A percentile compares a stretch with the other conserved stretches of the same genome.
These are phyloP conservation scores for Sporothrix globosa DNA, from an alignment of 2,329 filamentous ascomycete genomes.

Conservation along the genomic window DNA sequence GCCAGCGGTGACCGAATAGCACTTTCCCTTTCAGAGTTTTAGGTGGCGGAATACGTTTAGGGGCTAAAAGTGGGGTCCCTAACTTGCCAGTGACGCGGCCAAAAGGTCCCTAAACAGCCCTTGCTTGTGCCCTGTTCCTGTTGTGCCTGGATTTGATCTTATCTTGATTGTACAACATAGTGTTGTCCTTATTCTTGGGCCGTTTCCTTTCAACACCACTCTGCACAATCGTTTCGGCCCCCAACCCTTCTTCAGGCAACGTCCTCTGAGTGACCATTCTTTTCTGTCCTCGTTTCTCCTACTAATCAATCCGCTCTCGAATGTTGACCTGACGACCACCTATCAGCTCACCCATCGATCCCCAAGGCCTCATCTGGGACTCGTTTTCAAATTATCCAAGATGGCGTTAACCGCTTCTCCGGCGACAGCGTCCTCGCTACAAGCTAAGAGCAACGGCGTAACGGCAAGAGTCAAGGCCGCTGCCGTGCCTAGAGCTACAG, in stretches of 20 bases:
- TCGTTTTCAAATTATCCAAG: neutral
- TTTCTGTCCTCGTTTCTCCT: neutral
- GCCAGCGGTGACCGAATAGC: slow-evolving; percentile 4
- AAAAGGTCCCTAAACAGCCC: slow-evolving; percentile 5
- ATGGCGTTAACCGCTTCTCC: slow-evolving; percentile 30
- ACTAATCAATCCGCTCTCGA: neutral
- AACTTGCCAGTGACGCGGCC: no score
- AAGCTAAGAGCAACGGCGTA: neutral
- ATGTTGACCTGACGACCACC: neutral
- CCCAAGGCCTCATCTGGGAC: neutral
- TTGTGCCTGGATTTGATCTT: slow-evolving; percentile 33
- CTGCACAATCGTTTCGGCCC: neutral
- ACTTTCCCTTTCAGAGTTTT: slow-evolving; percentile 11
- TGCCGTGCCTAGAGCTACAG: neutral
- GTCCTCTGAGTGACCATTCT: neutral
- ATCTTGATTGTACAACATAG: slow-evolving; percentile 21
- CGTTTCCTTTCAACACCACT: slow-evolving; percentile 7
- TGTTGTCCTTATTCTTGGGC: neutral
- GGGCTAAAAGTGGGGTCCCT: slow-evolving; percentile 21
- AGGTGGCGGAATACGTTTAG: neutral
- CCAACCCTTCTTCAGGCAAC: neutral
- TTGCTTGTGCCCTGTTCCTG: slow-evolving; percentile 18
- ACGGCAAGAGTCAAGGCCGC: slow-evolving; percentile 13
- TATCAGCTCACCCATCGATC: neutral
- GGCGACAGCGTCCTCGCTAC: slow-evolving; percentile 17